These are phyloP conservation scores for Lepidium sativum DNA, from an alignment of 345 rosid genomes.

Conservation along the genomic window DNA sequence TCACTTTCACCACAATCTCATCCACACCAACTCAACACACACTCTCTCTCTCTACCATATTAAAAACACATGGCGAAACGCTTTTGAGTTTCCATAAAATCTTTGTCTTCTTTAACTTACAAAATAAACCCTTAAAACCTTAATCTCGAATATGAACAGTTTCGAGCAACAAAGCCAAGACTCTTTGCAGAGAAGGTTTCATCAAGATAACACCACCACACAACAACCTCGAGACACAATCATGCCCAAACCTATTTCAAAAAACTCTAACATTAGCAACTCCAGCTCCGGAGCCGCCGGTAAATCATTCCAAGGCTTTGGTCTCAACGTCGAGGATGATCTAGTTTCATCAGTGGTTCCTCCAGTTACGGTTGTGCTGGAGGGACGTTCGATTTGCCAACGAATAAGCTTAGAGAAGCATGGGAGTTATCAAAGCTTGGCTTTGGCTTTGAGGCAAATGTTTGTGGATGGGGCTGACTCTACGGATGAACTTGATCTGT, in stretches of 20 bases:
- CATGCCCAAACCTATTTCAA: constrained; percentile 24
- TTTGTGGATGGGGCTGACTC: constrained; percentile 46
- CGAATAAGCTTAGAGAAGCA: constrained; percentile 73
- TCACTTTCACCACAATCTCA: constrained; percentile 27
- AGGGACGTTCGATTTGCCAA: constrained; percentile 89
- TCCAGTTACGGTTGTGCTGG: constrained; percentile 73
- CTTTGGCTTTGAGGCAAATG: constrained; percentile 74
- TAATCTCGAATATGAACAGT: constrained; percentile 32
- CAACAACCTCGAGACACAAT: constrained; percentile 1
- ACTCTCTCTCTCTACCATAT: not conserved
- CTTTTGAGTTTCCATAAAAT: constrained; percentile 20
- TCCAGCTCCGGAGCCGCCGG: constrained; percentile 10
- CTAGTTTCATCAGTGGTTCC: constrained; percentile 63
- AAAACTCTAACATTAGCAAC: constrained; percentile 2
- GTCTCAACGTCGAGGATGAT: constrained; percentile 49
- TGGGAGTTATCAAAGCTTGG: constrained; percentile 70
- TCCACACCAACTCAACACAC: constrained; percentile 13
- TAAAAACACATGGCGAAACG: constrained; percentile 18
- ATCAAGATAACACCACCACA: constrained; percentile 21
- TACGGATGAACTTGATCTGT: constrained; percentile 42
- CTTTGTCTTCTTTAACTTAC: not conserved
- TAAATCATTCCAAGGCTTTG: constrained; percentile 26
- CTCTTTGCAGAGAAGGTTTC: constrained; percentile 44
- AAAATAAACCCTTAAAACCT: constrained; percentile 2
- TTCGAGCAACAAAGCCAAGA: constrained; percentile 46